phyloP scores from a whole-genome alignment of 2,329 filamentous ascomycete species.

The Colletotrichum sp. region DNA sequence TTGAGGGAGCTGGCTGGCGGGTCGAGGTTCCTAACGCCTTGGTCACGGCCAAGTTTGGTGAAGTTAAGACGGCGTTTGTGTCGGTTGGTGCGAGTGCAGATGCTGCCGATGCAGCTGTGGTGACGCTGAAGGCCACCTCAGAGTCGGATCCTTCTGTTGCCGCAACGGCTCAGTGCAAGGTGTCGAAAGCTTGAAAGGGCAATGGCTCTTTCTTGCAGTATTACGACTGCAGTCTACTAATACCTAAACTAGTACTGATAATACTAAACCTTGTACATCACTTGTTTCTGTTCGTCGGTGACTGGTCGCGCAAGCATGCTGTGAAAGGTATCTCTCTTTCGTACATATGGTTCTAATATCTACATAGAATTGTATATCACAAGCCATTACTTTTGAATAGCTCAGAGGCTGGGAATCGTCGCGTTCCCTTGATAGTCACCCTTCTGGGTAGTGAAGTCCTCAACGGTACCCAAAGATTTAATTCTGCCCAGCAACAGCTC shows the following conservation, averaged over 20 bases:
- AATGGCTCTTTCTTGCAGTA: background rate
- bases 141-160: conserved; percentile 43
- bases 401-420: background rate
- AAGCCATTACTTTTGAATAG: background rate
- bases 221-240: background rate
- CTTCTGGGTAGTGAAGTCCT: conserved; percentile 7
- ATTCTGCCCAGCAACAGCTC: conserved; percentile 30
- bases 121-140: conserved; percentile 49
- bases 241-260: background rate
- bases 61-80: conserved; percentile 41
- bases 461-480: conserved; percentile 22
- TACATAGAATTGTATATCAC: background rate
- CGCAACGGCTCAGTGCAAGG: conserved; percentile 34
- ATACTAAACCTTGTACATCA: background rate
- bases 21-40: conserved; percentile 46
- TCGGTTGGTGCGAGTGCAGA: conserved; percentile 40
- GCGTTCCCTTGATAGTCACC: background rate
- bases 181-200: conserved; percentile 27
- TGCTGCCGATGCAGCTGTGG: conserved; percentile 38
- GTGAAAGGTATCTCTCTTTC: background rate
- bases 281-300: background rate
- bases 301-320: background rate
- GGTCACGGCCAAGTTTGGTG: conserved; percentile 45
- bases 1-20: conserved; percentile 50
- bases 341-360: background rate